Evolutionary conservation across 1,284 basidiomycete genomes (phyloP), one percentile per base, ranked within the genome.

Genomic region (Garcileccinum viscosum): DNA sequence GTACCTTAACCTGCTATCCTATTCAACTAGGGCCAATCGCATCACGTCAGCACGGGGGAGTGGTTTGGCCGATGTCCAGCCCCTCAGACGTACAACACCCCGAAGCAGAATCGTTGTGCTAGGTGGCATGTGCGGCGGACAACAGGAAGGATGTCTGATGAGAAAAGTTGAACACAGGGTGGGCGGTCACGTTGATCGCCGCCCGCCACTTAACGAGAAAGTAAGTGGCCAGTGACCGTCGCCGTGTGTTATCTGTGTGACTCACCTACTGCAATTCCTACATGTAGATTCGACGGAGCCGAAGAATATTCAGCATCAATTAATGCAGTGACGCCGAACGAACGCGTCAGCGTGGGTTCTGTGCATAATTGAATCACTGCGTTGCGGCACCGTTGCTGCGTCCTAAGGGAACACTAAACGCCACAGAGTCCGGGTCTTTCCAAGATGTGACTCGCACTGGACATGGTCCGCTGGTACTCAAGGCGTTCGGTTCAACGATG

Each of bases 121-220:
- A 50, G 12, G 64, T 68, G 19, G 64, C 24, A 2, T 69, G 68
- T 58, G 63, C 67, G 42, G 64, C 69, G 1, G 72, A 65, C 32
- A 69, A 75, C 27, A 69, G 69, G 76, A 71, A 15, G 69, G 63
- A 53, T 66, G 66, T 70, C 67, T 67, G 40, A 69, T 63, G 14
- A 67, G 27, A 30, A 53, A 30, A 30, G 50, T 50, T 40, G 33
- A 68, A 69, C 64, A 76, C 69, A 35, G 71, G 70, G 69, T 68
- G 60, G 30, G 63, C 62, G 30, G 22, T 37, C 38, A 62, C 17
- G 27, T 37, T 33, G 35, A 33, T 61, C 5, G 38, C 59, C 42
- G 33, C 17, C 47, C 5, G 40, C 56, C 9, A 59, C 62, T 67
- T 33, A n/a, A 53, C 4, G 17, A 15, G 50, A 53, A 15, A 0